Percentiles rank a stretch among this genome's conserved stretches.
These are phyloP conservation scores for Geotrichum carabidarum DNA, from an alignment of 1,139 yeast species.

Conservation along the genomic window DNA sequence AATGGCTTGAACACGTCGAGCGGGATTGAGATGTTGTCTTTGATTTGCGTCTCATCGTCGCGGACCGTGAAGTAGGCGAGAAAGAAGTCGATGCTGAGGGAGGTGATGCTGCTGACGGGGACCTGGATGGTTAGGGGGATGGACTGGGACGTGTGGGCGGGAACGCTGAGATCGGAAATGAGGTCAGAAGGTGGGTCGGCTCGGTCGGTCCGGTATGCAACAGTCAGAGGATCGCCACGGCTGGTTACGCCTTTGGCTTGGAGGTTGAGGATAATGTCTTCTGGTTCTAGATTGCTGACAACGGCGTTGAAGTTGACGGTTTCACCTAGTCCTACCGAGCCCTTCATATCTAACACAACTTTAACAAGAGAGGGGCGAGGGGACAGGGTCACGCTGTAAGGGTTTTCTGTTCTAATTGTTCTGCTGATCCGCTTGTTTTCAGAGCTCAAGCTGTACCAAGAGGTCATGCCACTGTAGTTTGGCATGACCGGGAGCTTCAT, in stretches of 20 bases:
- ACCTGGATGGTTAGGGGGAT: slow-evolving; percentile 23
- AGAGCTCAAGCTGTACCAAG: slow-evolving; percentile 9
- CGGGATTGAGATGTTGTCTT: slow-evolving; percentile 26
- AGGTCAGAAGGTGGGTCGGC: slow-evolving; percentile 1
- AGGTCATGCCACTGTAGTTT: slow-evolving; percentile 11
- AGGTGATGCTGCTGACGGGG: slow-evolving; percentile 21
- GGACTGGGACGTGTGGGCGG: neutral
- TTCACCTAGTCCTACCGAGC: slow-evolving; percentile 33
- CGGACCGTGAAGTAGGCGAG: slow-evolving; percentile 29
- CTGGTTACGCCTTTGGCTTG: slow-evolving; percentile 22
- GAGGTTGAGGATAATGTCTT: slow-evolving; percentile 26
- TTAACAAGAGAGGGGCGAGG: slow-evolving; percentile 33
- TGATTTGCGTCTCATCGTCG: slow-evolving; percentile 28
- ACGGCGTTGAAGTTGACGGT: slow-evolving; percentile 22
- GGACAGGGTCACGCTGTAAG: slow-evolving; percentile 17
- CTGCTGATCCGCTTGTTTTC: neutral
- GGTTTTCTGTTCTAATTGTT: slow-evolving; percentile 1
- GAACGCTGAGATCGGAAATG: neutral
- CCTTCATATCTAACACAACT: slow-evolving; percentile 21
- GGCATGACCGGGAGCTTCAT: neutral
- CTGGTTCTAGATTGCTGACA: slow-evolving; percentile 32
- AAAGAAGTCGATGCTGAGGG: slow-evolving; percentile 28
- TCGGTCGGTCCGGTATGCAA: slow-evolving; percentile 16
- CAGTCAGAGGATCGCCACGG: slow-evolving; percentile 13
- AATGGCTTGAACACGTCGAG: slow-evolving; percentile 35